Conservation (phyloP, 176 grass and related monocot genomes). For the Themeda triandra region DNA sequence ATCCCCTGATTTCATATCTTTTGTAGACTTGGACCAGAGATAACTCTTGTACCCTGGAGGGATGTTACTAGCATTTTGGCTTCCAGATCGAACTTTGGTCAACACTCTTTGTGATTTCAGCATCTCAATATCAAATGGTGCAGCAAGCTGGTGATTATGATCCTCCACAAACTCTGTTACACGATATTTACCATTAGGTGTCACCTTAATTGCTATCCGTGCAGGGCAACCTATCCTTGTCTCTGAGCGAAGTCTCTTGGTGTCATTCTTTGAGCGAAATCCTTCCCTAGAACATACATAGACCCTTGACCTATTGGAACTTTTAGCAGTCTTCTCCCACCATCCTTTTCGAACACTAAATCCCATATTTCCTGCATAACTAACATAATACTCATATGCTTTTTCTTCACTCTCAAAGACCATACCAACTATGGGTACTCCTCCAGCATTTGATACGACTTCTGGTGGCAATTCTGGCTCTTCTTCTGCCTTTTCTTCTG, state of each 20-base stretch:
- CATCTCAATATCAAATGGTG: slow-evolving; percentile 89
- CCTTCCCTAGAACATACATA: slow-evolving; percentile 91
- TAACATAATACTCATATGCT: slow-evolving; percentile 80
- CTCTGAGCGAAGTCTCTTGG: slow-evolving; percentile 66
- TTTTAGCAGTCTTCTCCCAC: slow-evolving; percentile 87
- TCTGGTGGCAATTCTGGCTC: slow-evolving; percentile 64
- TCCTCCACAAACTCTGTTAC: slow-evolving; percentile 74
- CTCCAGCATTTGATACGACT: slow-evolving; percentile 63
- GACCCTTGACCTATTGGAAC: slow-evolving; percentile 58
- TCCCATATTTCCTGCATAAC: slow-evolving; percentile 75
- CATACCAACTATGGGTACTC: slow-evolving; percentile 89
- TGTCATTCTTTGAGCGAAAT: slow-evolving; percentile 67
- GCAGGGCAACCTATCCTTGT: slow-evolving; percentile 77
- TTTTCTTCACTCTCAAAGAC: slow-evolving; percentile 84
- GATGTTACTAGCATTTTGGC: slow-evolving; percentile 52
- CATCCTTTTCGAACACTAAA: slow-evolving; percentile 83
- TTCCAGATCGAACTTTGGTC: slow-evolving; percentile 51
- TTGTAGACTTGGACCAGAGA: slow-evolving; percentile 54
- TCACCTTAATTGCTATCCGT: slow-evolving; percentile 63
- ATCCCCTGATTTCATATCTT: slow-evolving; percentile 53
- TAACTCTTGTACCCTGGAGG: slow-evolving; percentile 84
- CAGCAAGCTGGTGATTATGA: slow-evolving; percentile 91
- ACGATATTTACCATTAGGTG: slow-evolving; percentile 64
- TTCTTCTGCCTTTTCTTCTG: slow-evolving; percentile 59
- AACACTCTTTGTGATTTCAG: slow-evolving; percentile 61